phyloP scores from a whole-genome alignment of 768 basidiomycete species.

The Panus rudis region DNA sequence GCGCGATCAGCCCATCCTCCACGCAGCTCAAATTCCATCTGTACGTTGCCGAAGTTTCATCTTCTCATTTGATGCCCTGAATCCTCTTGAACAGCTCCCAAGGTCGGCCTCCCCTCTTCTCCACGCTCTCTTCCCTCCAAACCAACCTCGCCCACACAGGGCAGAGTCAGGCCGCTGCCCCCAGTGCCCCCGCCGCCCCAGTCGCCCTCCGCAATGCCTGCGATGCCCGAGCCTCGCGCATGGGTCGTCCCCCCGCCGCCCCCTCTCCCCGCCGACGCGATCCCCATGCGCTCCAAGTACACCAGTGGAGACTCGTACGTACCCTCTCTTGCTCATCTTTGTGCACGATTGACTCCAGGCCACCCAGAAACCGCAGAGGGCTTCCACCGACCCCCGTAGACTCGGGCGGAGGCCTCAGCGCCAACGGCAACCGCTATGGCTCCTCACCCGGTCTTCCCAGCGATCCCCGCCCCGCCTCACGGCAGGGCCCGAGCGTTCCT shows the following conservation, averaged over 20 bases:
- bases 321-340: not conserved
- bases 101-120: conserved; percentile 16
- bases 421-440: conserved; percentile 11
- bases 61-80: conserved; percentile 1
- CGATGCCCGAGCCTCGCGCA: conserved; percentile 16
- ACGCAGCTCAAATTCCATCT: conserved; percentile 2
- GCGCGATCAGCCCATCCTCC: conserved; percentile 12
- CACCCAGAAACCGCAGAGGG: conserved; percentile 13
- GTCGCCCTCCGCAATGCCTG: conserved; percentile 9
- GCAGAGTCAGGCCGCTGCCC: conserved; percentile 20
- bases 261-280: conserved; percentile 7
- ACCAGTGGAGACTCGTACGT: conserved; percentile 19
- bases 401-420: not conserved
- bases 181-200: conserved; percentile 16
- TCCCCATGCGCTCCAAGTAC: conserved; percentile 8
- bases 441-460: conserved; percentile 10
- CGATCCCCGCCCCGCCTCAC: conserved; percentile 4
- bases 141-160: conserved; percentile 16
- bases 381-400: conserved; percentile 10
- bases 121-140: conserved; percentile 14
- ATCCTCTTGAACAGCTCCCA: conserved; percentile 10
- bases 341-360: not conserved
- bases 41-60: conserved; percentile 8
- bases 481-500: too few species aligned
- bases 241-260: conserved; percentile 2